phyloP scores from a whole-genome alignment of 2,329 filamentous ascomycete genomes.

The Grosmannia clavigera region DNA sequence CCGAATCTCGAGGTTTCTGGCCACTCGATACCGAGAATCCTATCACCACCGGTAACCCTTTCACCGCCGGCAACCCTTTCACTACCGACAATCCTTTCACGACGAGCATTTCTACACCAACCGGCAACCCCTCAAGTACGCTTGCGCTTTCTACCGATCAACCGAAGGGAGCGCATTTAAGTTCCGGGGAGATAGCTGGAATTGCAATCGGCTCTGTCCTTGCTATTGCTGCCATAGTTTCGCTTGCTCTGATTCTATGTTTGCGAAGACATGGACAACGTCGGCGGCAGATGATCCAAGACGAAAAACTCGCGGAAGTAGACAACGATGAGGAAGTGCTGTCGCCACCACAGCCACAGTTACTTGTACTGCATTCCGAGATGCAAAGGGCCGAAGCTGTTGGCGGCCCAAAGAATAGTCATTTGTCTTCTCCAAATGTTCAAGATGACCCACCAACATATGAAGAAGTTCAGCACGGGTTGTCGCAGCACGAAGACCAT shows the following conservation, averaged over 20 bases:
- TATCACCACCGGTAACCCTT: no score
- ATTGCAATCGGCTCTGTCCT: neutral
- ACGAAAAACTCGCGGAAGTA: neutral
- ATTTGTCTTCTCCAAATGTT: neutral
- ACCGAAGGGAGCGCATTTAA: neutral
- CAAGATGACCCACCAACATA: slow-evolving; percentile 1
- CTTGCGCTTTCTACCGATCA: neutral
- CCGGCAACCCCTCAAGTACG: neutral
- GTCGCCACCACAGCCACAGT: neutral
- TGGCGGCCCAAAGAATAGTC: neutral
- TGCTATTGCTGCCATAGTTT: neutral
- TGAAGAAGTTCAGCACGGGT: neutral
- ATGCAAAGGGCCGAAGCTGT: neutral
- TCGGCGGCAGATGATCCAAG: neutral
- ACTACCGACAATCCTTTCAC: neutral
- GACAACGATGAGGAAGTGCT: neutral
- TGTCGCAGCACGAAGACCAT: neutral
- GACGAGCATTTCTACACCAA: neutral
- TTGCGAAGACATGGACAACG: neutral
- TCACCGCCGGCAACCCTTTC: neutral
- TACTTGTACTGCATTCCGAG: neutral
- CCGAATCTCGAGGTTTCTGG: neutral
- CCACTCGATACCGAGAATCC: neutral
- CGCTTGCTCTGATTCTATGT: neutral
- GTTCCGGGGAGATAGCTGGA: neutral